Base-by-base conservation (phyloP, 1,284 basidiomycete species). In the Pascua guehoae region DNA sequence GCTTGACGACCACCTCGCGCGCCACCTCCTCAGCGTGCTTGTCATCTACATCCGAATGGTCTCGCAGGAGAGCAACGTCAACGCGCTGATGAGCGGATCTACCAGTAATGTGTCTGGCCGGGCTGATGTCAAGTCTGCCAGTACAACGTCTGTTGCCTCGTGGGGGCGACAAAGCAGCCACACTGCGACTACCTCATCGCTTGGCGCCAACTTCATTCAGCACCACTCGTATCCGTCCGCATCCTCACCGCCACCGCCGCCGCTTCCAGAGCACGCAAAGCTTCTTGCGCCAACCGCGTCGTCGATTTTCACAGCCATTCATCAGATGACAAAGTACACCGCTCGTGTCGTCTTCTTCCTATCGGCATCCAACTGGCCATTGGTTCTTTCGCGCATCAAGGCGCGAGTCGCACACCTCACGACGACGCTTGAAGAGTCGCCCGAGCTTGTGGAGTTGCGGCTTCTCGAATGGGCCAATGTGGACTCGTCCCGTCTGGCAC, bases 361-460 rank as follows among this genome's bases (percentile, higher is more conserved):
- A 14, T 94, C 92, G 8, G 86, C 89, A 0, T 89, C 89, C 17
- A 96, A 97, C 70, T 97, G 93, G 92, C 77, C 79, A 39, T 83
- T 90, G 9, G 87, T 97, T 16, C 84, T 88, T 63, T 78, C 82
- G 18, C 83, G 89, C 16, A 83, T 95, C 57, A 84, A 86, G 56
- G 80, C 81, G 46, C 87, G 88, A 83, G 62, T 82, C 78, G 58
- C 81, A 87, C 52, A 68, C 63, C 49, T 74, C n/a, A 69, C 67
- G 11, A 78, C 78, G 5, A 72, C 75, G 2, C 73, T 76, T 41
- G 79, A 80, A 48, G 74, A 79, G 48, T 71, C 79, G 84, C 32
- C 84, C 82, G 68, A 83, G 87, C 45, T 72, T 12, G 59, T 63
- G 38, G 76, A 78, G 36, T 60, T 77, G 16, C 64, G 72, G 12